Conservation (phyloP, 352 stramenopile species). For the Pythium angustatum region DNA sequence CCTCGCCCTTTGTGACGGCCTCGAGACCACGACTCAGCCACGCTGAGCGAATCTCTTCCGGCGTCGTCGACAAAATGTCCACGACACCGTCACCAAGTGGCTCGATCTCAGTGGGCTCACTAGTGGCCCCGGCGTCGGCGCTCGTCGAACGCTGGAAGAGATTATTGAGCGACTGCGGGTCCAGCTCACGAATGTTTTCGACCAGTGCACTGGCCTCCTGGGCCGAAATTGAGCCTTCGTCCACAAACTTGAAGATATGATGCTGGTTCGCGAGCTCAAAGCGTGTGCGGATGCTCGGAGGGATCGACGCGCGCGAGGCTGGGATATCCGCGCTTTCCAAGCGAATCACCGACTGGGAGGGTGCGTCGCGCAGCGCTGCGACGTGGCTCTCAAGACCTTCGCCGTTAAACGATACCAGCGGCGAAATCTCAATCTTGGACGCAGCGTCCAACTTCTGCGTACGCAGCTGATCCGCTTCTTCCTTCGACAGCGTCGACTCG, state of each 20-base stretch:
- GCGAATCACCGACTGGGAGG: slow-evolving; percentile 36
- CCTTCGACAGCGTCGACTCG: slow-evolving; percentile 30
- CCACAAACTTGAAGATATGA: slow-evolving; percentile 54
- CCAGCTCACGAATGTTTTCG: slow-evolving; percentile 36
- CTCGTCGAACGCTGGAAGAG: slow-evolving; percentile 43
- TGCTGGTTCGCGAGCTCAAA: slow-evolving; percentile 41
- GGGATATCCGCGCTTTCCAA: slow-evolving; percentile 36
- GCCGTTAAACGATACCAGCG: slow-evolving; percentile 85
- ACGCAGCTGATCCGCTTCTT: slow-evolving; percentile 35
- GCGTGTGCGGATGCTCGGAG: slow-evolving; percentile 34
- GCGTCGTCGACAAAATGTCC: slow-evolving; percentile 37
- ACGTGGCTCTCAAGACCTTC: slow-evolving; percentile 64
- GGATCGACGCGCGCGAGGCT: slow-evolving; percentile 35
- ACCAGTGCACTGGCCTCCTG: slow-evolving; percentile 40
- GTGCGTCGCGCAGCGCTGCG: slow-evolving; percentile 28
- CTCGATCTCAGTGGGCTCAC: slow-evolving; percentile 31
- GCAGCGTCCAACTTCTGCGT: slow-evolving; percentile 39
- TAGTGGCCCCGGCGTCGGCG: slow-evolving; percentile 27
- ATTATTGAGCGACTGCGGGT: slow-evolving; percentile 35
- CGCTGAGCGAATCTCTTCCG: slow-evolving; percentile 28
- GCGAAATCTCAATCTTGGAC: slow-evolving; percentile 74
- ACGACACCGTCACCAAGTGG: slow-evolving; percentile 46
- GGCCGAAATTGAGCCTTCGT: slow-evolving; percentile 34
- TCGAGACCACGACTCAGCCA: slow-evolving; percentile 63
- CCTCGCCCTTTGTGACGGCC: slow-evolving; percentile 83